phyloP scores from a whole-genome alignment of 2,329 filamentous ascomycete genomes.

The Alternaria atra region DNA sequence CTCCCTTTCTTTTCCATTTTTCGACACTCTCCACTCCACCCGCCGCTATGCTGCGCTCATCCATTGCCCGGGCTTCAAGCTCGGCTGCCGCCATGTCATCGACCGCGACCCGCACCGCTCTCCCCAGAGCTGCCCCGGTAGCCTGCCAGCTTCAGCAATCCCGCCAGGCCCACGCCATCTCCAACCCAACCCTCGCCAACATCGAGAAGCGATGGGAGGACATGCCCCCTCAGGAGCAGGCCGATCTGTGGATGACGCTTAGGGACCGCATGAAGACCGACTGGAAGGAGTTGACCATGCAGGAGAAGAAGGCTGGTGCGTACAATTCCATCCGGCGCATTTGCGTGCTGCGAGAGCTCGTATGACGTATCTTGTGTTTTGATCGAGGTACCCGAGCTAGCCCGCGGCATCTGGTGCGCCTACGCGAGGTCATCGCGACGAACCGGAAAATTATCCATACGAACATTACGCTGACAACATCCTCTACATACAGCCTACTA shows the following conservation, averaged over 20 bases:
- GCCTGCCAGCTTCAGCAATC: constrained; percentile 60
- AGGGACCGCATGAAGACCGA: constrained; percentile 98
- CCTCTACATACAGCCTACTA: constrained; percentile 81
- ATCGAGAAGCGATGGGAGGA: constrained; percentile 99
- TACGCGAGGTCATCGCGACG: constrained; percentile 21
- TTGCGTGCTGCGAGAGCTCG: constrained; percentile 26
- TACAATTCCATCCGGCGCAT: constrained; percentile 46
- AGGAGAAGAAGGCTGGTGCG: constrained; percentile 99
- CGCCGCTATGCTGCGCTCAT: constrained; percentile 52
- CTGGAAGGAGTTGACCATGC: constrained; percentile 92
- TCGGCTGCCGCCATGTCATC: constrained; percentile 48
- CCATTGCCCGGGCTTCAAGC: constrained; percentile 50
- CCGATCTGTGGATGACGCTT: constrained; percentile 97
- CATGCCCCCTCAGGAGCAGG: constrained; percentile 98
- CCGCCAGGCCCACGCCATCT: constrained; percentile 87
- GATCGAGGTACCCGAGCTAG: constrained; percentile 30
- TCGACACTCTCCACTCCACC: constrained; percentile 52
- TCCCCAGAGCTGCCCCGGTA: constrained; percentile 46
- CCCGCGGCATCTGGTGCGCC: constrained; percentile 24
- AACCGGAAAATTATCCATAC: constrained; percentile 18
- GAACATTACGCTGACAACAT: constrained; percentile 31
- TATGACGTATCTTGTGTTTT: constrained; percentile 43
- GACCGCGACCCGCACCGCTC: constrained; percentile 46
- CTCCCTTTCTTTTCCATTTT: constrained; percentile 44
- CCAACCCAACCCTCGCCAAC: constrained; percentile 95